Conservation (phyloP, 2,329 filamentous ascomycete genomes). For the Escovopsis sp. region DNA sequence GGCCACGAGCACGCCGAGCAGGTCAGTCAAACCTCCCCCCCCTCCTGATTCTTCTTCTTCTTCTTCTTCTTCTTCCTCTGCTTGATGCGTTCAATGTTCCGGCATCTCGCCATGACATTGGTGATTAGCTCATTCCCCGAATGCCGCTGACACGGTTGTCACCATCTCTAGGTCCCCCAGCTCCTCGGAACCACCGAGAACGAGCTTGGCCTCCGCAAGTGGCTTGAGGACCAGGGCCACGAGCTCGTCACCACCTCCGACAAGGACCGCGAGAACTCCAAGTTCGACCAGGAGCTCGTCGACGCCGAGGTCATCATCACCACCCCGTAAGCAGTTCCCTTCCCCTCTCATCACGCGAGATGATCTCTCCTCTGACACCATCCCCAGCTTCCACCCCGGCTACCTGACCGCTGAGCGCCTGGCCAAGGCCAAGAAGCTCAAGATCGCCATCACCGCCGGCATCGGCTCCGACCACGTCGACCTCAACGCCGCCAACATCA, state of each 20-base stretch:
- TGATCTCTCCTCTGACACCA: neutral
- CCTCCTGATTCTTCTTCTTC: neutral
- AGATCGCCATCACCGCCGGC: constrained; percentile 91
- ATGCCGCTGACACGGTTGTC: too few relatives aligned
- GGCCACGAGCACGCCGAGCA: constrained; percentile 78
- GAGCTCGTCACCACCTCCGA: constrained; percentile 93
- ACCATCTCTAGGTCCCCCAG: constrained; percentile 44
- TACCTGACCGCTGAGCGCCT: constrained; percentile 95
- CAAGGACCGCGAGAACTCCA: constrained; percentile 89
- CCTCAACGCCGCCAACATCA: constrained; percentile 91
- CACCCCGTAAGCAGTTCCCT: constrained; percentile 76
- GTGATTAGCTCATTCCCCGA: neutral
- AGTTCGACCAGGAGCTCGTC: constrained; percentile 87
- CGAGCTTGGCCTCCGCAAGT: constrained; percentile 92
- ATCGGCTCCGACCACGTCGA: constrained; percentile 98
- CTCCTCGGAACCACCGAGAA: constrained; percentile 95
- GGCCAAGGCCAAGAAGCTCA: constrained; percentile 96
- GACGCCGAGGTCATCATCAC: constrained; percentile 99
- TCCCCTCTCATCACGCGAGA: neutral
- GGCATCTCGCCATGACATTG: neutral
- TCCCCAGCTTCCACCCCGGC: constrained; percentile 78
- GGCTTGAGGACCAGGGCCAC: constrained; percentile 95
- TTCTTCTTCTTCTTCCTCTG: neutral
- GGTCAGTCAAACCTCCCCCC: constrained; percentile 34
- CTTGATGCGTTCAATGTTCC: too few relatives aligned